phyloP scores from a whole-genome alignment of 306 rosid species.

The Adenanthera pavonina region DNA sequence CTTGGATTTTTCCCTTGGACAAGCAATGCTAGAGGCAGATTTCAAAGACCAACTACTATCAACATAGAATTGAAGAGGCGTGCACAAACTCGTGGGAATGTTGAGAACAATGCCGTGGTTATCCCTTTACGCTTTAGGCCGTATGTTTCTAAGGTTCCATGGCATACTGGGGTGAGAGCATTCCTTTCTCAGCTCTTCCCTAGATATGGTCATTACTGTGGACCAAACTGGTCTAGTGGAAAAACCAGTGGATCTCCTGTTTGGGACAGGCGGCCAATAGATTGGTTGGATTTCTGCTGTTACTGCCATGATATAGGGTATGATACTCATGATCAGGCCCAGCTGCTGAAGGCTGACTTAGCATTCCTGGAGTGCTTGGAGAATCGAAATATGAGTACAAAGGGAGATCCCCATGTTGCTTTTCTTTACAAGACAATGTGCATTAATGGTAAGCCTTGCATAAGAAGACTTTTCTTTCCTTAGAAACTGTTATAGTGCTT shows the following conservation, averaged over 20 bases:
- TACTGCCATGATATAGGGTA: conserved; percentile 98
- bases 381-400: conserved; percentile 71
- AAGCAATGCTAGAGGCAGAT: conserved; percentile 35
- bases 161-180: conserved; percentile 92
- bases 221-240: conserved; percentile 98
- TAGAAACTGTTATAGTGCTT: neutral
- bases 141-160: conserved; percentile 88
- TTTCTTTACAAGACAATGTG: conserved; percentile 81
- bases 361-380: conserved; percentile 92
- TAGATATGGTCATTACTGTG: conserved; percentile 93
- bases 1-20: conserved; percentile 64
- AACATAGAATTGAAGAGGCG: conserved; percentile 65
- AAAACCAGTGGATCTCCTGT: conserved; percentile 73
- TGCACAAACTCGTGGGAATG: conserved; percentile 44
- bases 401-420: conserved; percentile 78
- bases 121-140: conserved; percentile 73
- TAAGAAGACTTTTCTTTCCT: conserved; percentile 5
- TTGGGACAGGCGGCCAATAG: conserved; percentile 94
- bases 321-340: conserved; percentile 83
- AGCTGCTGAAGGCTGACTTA: conserved; percentile 81
- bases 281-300: conserved; percentile 98
- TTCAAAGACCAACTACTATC: conserved; percentile 64
- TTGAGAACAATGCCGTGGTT: conserved; percentile 30
- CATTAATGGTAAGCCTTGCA: conserved; percentile 62
- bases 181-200: conserved; percentile 89